Conservation (phyloP, 148 eudicot species). For the Linanthus parryae region DNA sequence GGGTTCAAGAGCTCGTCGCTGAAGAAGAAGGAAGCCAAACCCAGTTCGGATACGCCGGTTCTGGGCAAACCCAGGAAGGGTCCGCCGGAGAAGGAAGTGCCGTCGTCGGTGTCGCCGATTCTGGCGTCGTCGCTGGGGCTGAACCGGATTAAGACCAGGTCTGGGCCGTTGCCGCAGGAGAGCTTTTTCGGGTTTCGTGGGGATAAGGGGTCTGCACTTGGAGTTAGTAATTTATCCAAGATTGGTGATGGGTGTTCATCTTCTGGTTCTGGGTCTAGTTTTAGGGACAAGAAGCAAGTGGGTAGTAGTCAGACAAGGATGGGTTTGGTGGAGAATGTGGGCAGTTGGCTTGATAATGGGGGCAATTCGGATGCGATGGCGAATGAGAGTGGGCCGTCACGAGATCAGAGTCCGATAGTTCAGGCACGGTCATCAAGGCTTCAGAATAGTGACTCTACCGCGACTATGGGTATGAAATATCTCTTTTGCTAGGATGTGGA, state of each 20-base stretch:
- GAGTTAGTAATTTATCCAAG: conserved; percentile 73
- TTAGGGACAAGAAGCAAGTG: conserved; percentile 33
- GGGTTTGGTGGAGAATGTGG: conserved; percentile 39
- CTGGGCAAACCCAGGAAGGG: conserved; percentile 1
- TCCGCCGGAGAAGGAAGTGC: conserved; percentile 21
- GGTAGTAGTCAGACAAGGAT: conserved; percentile 17
- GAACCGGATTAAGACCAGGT: conserved; percentile 94
- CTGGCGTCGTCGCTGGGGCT: conserved; percentile 87
- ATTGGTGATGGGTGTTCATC: conserved; percentile 24
- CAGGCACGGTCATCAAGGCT: conserved; percentile 62
- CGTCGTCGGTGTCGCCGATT: conserved; percentile 67
- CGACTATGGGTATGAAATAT: no score
- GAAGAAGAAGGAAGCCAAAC: conserved; percentile 26
- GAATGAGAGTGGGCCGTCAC: conserved; percentile 43
- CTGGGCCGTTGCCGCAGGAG: conserved; percentile 98
- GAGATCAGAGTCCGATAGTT: conserved; percentile 42
- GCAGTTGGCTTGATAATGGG: conserved; percentile 35
- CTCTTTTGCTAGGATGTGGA: no score
- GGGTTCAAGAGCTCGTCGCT: not conserved
- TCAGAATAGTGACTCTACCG: no score
- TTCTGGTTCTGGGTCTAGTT: conserved; percentile 13
- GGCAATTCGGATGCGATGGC: conserved; percentile 54
- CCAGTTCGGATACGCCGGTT: not conserved
- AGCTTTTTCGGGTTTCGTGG: conserved; percentile 73
- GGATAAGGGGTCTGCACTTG: conserved; percentile 51